Conservation (phyloP, 2,329 filamentous ascomycete genomes). For the Magnaporthiopsis incrustans region DNA sequence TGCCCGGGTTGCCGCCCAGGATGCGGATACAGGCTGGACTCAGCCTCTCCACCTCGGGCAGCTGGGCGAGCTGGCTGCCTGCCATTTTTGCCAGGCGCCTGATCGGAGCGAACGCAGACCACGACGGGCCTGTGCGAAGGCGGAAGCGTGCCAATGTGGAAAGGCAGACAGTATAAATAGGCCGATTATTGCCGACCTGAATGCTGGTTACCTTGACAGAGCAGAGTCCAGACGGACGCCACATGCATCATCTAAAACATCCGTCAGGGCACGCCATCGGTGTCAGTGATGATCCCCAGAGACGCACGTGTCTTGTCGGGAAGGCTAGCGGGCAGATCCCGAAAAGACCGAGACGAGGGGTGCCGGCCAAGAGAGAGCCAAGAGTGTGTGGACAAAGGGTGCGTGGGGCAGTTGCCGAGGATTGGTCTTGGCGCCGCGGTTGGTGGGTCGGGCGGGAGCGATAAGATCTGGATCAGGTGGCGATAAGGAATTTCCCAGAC, state of each 20-base stretch:
- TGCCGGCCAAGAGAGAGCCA: neutral
- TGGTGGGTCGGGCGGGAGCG: neutral
- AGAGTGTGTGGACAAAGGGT: too few relatives aligned
- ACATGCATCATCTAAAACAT: neutral
- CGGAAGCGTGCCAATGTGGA: neutral
- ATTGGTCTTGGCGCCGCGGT: neutral
- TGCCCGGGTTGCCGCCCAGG: slow-evolving; percentile 83
- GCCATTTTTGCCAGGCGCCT: neutral
- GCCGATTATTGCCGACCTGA: neutral
- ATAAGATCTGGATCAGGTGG: slow-evolving; percentile 14
- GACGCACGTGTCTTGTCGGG: neutral
- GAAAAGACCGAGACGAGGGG: too few relatives aligned
- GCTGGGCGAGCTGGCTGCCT: slow-evolving; percentile 25
- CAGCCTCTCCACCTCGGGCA: slow-evolving; percentile 70
- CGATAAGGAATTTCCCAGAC: slow-evolving; percentile 12
- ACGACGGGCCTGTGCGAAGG: too few relatives aligned
- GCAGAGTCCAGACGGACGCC: neutral
- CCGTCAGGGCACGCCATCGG: neutral
- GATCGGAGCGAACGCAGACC: neutral
- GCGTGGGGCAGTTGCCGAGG: neutral
- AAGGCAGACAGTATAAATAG: neutral
- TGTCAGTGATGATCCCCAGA: too few relatives aligned
- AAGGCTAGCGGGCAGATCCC: too few relatives aligned
- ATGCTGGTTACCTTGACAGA: neutral
- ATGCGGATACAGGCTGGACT: slow-evolving; percentile 75